Evolutionary conservation across 2,329 filamentous ascomycete genomes (phyloP).

Genomic region (Penicillium sp.): DNA sequence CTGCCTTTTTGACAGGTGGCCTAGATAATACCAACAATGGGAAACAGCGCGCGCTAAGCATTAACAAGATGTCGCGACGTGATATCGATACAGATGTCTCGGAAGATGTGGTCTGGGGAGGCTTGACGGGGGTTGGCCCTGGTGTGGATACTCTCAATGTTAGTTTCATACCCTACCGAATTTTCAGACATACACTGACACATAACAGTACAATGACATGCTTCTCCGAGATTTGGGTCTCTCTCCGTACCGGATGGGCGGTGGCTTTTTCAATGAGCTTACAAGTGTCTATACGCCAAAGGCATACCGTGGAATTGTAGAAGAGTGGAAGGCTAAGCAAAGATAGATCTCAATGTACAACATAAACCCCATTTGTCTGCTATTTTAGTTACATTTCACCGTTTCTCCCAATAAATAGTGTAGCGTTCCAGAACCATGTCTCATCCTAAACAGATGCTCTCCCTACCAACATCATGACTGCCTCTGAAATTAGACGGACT

Average conservation of each 20-base stretch:
- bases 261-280: slow-evolving; percentile 17
- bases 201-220: slow-evolving; percentile 23
- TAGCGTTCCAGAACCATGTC: too few species aligned
- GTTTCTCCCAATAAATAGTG: too few species aligned
- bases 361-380: too few species aligned
- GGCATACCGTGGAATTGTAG: slow-evolving; percentile 24
- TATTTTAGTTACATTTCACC: too few species aligned
- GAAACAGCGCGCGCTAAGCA: too few species aligned
- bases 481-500: too few species aligned
- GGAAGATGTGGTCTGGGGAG: slow-evolving; percentile 20
- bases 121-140: slow-evolving; percentile 18
- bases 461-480: too few species aligned
- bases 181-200: background rate
- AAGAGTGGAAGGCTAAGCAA: slow-evolving; percentile 24
- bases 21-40: too few species aligned
- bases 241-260: slow-evolving; percentile 22
- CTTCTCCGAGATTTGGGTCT: slow-evolving; percentile 23
- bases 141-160: slow-evolving; percentile 23
- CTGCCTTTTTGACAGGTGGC: slow-evolving; percentile 20
- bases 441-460: too few species aligned
- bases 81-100: slow-evolving; percentile 11
- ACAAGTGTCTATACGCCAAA: slow-evolving; percentile 20
- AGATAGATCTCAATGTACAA: too few species aligned
- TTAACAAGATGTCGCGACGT: background rate
- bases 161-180: background rate